Evolutionary conservation across 2,329 filamentous ascomycete species (phyloP).

Genomic region (Diplodia seriata): DNA sequence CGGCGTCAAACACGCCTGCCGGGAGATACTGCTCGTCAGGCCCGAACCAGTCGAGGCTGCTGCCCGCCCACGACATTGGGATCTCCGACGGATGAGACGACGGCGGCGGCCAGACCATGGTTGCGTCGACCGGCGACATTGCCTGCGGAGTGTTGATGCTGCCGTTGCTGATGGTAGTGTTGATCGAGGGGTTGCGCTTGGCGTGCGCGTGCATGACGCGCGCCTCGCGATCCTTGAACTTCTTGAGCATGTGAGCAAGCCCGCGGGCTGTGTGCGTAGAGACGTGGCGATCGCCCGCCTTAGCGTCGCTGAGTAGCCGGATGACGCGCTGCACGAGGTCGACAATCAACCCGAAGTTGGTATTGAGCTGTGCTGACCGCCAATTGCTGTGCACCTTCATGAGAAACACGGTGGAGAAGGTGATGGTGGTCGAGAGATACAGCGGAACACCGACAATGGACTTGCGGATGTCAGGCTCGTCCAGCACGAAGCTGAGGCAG

Average conservation of each 20-base stretch:
- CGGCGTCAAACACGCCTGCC: slow-evolving; percentile 30
- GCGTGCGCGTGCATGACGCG: slow-evolving; percentile 29
- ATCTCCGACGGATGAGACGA: slow-evolving; percentile 16
- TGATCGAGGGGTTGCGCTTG: slow-evolving; percentile 29
- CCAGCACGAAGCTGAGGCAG: slow-evolving; percentile 44
- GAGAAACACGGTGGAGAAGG: slow-evolving; percentile 48
- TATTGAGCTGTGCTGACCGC: slow-evolving; percentile 37
- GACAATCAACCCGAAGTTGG: slow-evolving; percentile 43
- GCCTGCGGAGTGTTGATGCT: slow-evolving; percentile 16
- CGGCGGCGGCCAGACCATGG: slow-evolving; percentile 27
- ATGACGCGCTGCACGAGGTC: slow-evolving; percentile 48
- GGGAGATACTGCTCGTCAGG: slow-evolving; percentile 32
- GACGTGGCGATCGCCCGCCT: slow-evolving; percentile 48
- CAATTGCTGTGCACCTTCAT: slow-evolving; percentile 48
- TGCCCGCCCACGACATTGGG: slow-evolving; percentile 29
- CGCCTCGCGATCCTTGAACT: slow-evolving; percentile 32
- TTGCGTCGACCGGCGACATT: slow-evolving; percentile 16
- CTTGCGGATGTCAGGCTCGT: slow-evolving; percentile 45
- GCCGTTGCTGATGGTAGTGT: slow-evolving; percentile 29
- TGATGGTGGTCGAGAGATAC: slow-evolving; percentile 50
- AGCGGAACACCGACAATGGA: slow-evolving; percentile 47
- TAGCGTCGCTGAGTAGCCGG: slow-evolving; percentile 41
- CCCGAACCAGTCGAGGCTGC: slow-evolving; percentile 32
- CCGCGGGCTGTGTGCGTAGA: slow-evolving; percentile 49
- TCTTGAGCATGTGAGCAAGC: slow-evolving; percentile 47